phyloP scores from a whole-genome alignment of 495 filamentous ascomycete species.

The Pyrenula aspistea region DNA sequence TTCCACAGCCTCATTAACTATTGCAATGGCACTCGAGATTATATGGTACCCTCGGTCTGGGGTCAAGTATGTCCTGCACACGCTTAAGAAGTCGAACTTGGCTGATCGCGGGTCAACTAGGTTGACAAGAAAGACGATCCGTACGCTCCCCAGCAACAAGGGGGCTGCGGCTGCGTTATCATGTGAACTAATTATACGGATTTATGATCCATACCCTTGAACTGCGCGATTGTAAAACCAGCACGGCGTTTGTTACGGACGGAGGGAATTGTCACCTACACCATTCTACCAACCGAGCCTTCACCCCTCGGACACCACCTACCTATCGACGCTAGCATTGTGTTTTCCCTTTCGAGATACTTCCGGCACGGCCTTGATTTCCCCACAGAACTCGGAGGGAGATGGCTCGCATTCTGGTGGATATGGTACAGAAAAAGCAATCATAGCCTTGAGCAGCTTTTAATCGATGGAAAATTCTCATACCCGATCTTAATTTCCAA shows the following conservation, averaged over 20 bases:
- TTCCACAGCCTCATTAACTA: conserved; percentile 76
- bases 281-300: neutral
- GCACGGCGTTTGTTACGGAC: conserved; percentile 6
- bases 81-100: no score
- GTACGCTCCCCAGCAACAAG: conserved; percentile 84
- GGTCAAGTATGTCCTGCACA: conserved; percentile 65
- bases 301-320: neutral
- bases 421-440: neutral
- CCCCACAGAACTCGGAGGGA: neutral
- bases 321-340: neutral
- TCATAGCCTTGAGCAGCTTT: neutral
- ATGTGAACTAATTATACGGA: no score
- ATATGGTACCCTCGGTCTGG: conserved; percentile 98
- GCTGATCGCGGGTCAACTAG: no score
- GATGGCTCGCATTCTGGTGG: neutral
- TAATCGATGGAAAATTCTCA: no score
- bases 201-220: conserved; percentile 48
- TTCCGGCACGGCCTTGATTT: neutral
- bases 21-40: conserved; percentile 92
- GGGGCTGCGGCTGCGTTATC: no score
- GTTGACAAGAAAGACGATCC: conserved; percentile 88
- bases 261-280: neutral
- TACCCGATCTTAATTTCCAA: no score
- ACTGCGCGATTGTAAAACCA: conserved; percentile 3
- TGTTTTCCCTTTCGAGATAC: neutral